phyloP scores from a whole-genome alignment of 331 rosid genomes.

The Dryas integrifolia region DNA sequence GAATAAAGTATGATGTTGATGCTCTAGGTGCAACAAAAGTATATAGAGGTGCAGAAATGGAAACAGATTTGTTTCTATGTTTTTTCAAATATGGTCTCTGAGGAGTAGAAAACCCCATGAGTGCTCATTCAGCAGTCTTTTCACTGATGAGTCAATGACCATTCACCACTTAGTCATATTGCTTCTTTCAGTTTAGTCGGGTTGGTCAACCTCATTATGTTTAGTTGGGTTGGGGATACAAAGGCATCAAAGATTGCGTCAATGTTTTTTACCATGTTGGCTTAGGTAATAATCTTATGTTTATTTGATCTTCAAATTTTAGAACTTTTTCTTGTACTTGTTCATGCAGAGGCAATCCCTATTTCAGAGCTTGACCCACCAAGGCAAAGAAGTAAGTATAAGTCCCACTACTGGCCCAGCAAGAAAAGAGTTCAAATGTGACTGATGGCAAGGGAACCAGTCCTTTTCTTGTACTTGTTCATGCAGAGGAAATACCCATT shows the following conservation, averaged over 20 bases:
- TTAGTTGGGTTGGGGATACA: background rate
- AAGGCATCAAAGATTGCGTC: background rate
- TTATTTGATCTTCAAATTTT: background rate
- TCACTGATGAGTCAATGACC: background rate
- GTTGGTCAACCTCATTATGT: background rate
- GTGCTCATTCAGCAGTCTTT: background rate
- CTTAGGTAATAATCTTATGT: background rate
- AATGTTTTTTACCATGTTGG: background rate
- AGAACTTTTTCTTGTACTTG: background rate
- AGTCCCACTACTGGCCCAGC: background rate
- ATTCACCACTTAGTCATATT: background rate
- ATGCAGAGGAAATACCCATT: background rate
- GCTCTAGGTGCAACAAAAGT: background rate
- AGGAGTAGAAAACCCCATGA: background rate
- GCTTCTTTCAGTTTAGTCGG: background rate
- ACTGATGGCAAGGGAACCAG: background rate
- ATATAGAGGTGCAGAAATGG: background rate
- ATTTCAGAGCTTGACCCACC: background rate
- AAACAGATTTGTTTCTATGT: too few species aligned
- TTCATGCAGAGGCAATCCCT: background rate
- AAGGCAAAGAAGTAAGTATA: background rate
- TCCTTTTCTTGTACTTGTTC: background rate
- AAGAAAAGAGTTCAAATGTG: background rate
- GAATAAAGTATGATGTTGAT: background rate
- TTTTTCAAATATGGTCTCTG: background rate